Conservation (phyloP, 768 basidiomycete species). For the Termitomyces sp. region DNA sequence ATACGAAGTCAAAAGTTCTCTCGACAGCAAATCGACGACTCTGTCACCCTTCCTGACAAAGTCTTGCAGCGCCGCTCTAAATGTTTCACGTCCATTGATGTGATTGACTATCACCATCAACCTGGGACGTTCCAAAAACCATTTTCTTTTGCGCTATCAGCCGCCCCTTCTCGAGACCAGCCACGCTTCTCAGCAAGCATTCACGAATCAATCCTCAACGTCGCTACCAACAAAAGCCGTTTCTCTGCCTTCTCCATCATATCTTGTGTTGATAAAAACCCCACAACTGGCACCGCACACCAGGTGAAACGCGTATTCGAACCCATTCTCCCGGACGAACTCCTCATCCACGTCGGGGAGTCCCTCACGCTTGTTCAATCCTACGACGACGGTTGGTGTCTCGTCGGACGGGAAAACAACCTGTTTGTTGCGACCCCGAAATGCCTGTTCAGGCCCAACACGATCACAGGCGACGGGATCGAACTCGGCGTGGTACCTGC, state of each 20-base stretch:
- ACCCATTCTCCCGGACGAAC: slow-evolving; percentile 72
- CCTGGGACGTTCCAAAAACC: slow-evolving; percentile 38
- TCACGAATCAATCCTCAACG: slow-evolving; percentile 21
- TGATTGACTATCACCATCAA: slow-evolving; percentile 37
- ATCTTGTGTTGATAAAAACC: slow-evolving; percentile 27
- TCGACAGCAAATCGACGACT: slow-evolving; percentile 34
- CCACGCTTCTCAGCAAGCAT: slow-evolving; percentile 11
- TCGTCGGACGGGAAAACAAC: slow-evolving; percentile 51
- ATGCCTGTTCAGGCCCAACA: slow-evolving; percentile 33
- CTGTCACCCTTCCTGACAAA: slow-evolving; percentile 50
- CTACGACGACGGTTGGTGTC: slow-evolving; percentile 80
- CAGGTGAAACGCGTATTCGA: slow-evolving; percentile 62
- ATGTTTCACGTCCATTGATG: slow-evolving; percentile 29
- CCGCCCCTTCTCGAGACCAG: slow-evolving; percentile 3
- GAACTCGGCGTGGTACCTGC: slow-evolving; percentile 73
- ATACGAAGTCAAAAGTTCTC: slow-evolving; percentile 26
- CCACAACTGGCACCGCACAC: slow-evolving; percentile 33
- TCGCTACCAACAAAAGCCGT: slow-evolving; percentile 18
- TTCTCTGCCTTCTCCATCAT: slow-evolving; percentile 35
- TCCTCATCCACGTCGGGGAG: slow-evolving; percentile 54
- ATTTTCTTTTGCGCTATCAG: slow-evolving; percentile 33
- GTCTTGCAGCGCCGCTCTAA: slow-evolving; percentile 29
- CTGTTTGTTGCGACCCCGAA: slow-evolving; percentile 26
- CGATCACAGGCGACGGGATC: slow-evolving; percentile 29
- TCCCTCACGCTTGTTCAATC: slow-evolving; percentile 55